phyloP scores from a whole-genome alignment of 1,284 basidiomycete species.

The Calocybe gambosa region DNA sequence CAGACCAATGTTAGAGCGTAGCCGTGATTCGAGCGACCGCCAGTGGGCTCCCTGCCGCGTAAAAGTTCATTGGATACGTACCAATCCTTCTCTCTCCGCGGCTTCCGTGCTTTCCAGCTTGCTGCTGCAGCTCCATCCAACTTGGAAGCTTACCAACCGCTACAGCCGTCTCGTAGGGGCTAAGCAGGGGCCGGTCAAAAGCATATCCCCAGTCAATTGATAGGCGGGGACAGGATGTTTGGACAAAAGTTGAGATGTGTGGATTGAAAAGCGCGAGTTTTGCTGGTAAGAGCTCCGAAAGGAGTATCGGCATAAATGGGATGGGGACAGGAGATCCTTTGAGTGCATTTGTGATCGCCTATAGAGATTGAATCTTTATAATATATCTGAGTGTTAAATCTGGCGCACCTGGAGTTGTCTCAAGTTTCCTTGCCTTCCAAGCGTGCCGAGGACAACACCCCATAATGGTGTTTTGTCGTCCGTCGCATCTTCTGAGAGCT shows the following conservation, averaged over 20 bases:
- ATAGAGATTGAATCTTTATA: slow-evolving; percentile 6
- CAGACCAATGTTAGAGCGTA: slow-evolving; percentile 21
- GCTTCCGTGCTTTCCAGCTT: slow-evolving; percentile 22
- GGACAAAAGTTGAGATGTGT: slow-evolving; percentile 84
- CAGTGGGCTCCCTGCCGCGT: slow-evolving; percentile 74
- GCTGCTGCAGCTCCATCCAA: slow-evolving; percentile 44
- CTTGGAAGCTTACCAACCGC: slow-evolving; percentile 69
- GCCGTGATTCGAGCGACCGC: slow-evolving; percentile 48
- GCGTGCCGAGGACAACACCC: slow-evolving; percentile 94
- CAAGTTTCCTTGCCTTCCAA: slow-evolving; percentile 92
- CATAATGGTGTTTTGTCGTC: slow-evolving; percentile 40
- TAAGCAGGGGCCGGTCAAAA: slow-evolving; percentile 85
- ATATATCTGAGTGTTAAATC: not conserved
- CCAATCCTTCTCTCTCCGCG: slow-evolving; percentile 28
- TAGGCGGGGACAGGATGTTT: slow-evolving; percentile 92
- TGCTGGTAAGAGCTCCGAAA: slow-evolving; percentile 93
- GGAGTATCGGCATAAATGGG: slow-evolving; percentile 83
- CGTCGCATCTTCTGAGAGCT: slow-evolving; percentile 3
- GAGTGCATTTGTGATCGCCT: slow-evolving; percentile 76
- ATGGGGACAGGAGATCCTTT: slow-evolving; percentile 46
- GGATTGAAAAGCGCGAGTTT: slow-evolving; percentile 84
- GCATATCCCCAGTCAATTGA: slow-evolving; percentile 99
- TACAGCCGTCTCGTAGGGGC: slow-evolving; percentile 92
- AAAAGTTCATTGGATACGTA: slow-evolving; percentile 96
- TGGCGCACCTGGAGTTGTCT: slow-evolving; percentile 70